Conservation (phyloP, 768 basidiomycete species). For the Macrolepiota albuminosa region DNA sequence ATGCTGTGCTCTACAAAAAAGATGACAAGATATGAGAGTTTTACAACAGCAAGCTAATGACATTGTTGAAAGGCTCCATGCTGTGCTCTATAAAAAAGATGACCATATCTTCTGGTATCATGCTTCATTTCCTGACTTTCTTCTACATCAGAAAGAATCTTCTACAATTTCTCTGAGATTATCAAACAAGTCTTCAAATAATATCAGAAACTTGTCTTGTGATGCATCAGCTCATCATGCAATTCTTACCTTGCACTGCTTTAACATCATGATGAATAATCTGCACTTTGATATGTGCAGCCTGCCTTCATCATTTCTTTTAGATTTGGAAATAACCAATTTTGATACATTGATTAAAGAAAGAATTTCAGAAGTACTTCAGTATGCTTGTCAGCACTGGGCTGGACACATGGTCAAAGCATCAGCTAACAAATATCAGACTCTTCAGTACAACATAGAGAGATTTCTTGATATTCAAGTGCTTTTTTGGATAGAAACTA, state of each 20-base stretch:
- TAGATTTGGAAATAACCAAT: background rate
- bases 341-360: background rate
- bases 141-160: slow-evolving; percentile 6
- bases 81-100: too few species aligned
- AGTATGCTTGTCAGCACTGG: too few species aligned
- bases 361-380: too few species aligned
- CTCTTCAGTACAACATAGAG: too few species aligned
- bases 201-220: background rate
- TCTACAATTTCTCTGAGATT: background rate
- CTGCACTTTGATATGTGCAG: background rate
- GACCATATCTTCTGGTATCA: slow-evolving; percentile 17
- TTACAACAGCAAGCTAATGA: too few species aligned
- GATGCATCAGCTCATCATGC: background rate
- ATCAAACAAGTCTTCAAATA: background rate
- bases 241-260: background rate
- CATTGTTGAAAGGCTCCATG: too few species aligned
- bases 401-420: too few species aligned
- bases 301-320: background rate
- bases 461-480: too few species aligned
- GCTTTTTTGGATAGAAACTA: too few species aligned
- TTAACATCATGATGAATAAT: background rate
- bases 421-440: too few species aligned
- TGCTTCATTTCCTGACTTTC: slow-evolving; percentile 19
- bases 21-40: too few species aligned
- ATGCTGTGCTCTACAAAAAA: slow-evolving; percentile 20